Conservation (phyloP, 2,329 filamentous ascomycete genomes). For the Beauveria brongniartii region DNA sequence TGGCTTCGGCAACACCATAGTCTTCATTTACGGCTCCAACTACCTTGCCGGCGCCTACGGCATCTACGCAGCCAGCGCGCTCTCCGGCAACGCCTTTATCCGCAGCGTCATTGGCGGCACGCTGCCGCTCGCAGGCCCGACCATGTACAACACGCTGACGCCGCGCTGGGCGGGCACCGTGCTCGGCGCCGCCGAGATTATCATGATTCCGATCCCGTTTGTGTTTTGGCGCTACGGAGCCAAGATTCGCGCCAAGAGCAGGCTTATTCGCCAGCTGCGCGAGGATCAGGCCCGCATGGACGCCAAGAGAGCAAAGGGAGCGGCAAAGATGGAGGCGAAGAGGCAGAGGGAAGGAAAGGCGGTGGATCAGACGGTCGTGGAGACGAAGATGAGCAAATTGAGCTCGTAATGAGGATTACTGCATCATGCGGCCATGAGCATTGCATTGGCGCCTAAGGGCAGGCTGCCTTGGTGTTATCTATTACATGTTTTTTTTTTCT, state of each 20-base stretch:
- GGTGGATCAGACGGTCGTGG: neutral
- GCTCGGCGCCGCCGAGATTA: conserved; percentile 58
- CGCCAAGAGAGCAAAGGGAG: conserved; percentile 3
- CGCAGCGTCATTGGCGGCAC: conserved; percentile 62
- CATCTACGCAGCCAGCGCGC: conserved; percentile 66
- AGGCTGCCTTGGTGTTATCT: neutral
- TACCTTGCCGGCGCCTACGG: conserved; percentile 69
- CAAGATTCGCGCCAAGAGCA: conserved; percentile 37
- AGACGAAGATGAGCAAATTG: neutral
- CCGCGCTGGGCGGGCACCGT: conserved; percentile 68
- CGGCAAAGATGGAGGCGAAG: neutral
- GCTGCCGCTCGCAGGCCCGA: conserved; percentile 60
- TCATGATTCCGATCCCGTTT: conserved; percentile 65
- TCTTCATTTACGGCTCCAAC: conserved; percentile 71
- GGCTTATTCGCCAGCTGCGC: conserved; percentile 31
- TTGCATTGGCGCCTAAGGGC: neutral
- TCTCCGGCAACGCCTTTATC: conserved; percentile 67
- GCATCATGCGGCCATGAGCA: neutral
- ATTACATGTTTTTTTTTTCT: neutral
- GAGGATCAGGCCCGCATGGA: conserved; percentile 27
- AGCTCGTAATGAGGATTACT: neutral
- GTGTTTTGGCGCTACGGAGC: conserved; percentile 57
- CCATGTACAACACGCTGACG: conserved; percentile 57
- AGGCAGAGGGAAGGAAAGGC: neutral
- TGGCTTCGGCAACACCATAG: conserved; percentile 60